Percentiles rank a stretch among this genome's conserved stretches.
Conservation (phyloP, 192 early-diverging fungal genomes). For the Piromyces sp. region DNA sequence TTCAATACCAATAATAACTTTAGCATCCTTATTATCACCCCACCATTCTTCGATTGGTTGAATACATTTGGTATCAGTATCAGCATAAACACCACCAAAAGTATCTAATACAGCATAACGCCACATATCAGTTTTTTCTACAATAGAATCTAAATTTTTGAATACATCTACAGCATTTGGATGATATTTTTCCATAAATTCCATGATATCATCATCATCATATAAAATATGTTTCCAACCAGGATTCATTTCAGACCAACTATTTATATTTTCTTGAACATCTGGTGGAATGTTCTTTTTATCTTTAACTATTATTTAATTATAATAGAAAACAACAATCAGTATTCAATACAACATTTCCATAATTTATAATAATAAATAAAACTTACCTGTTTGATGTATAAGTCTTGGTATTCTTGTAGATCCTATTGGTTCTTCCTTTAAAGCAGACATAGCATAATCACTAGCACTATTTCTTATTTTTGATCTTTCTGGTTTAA, state of each 20-base stretch:
- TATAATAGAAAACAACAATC: no score
- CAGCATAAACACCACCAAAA: conserved; percentile 15
- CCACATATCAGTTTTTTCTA: background rate
- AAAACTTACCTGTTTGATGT: background rate
- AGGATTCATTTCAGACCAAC: background rate
- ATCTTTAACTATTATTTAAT: background rate
- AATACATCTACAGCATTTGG: background rate
- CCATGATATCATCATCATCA: background rate
- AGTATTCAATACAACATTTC: no score
- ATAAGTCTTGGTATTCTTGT: background rate
- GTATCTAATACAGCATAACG: conserved; percentile 12
- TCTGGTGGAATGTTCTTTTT: background rate
- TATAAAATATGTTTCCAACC: background rate
- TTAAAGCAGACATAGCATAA: background rate
- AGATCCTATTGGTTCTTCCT: background rate
- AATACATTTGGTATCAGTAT: conserved; percentile 8
- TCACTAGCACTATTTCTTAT: background rate
- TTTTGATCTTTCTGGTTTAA: background rate
- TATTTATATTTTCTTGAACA: background rate
- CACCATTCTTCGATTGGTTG: conserved; percentile 10
- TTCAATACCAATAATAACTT: background rate
- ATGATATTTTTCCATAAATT: background rate
- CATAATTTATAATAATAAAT: no score
- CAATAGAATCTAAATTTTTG: background rate
- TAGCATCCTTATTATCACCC: background rate